Percentiles rank a stretch among this genome's conserved stretches.
phyloP scores from a whole-genome alignment of 805 yeast species.

The Hyphopichia homilentoma region DNA sequence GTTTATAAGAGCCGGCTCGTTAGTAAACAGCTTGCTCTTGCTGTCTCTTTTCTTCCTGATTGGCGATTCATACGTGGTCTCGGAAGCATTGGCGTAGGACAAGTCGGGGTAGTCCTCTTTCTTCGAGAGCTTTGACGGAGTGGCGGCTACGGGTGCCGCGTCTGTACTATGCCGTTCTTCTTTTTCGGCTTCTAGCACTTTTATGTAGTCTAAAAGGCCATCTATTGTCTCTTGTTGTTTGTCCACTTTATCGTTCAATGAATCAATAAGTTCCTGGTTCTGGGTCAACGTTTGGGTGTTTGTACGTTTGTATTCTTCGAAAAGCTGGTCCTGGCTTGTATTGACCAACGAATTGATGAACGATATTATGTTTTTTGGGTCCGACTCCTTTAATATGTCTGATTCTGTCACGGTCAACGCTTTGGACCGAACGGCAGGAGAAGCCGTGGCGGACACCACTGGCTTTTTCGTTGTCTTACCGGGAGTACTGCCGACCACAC shows the following conservation, averaged over 20 bases:
- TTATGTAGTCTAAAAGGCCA: slow-evolving; percentile 15
- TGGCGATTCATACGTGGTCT: slow-evolving; percentile 26
- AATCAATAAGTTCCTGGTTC: slow-evolving; percentile 19
- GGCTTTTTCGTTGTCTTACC: too few species aligned
- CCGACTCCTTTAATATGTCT: slow-evolving; percentile 25
- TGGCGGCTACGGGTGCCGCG: neutral
- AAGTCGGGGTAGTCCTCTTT: neutral
- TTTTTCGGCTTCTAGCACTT: slow-evolving; percentile 4
- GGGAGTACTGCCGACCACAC: too few species aligned
- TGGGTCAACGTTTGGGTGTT: slow-evolving; percentile 12
- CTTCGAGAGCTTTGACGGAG: slow-evolving; percentile 3
- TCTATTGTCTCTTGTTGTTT: slow-evolving; percentile 28
- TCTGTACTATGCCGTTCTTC: neutral
- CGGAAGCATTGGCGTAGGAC: neutral
- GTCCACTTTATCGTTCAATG: slow-evolving; percentile 19
- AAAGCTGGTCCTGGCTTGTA: slow-evolving; percentile 29
- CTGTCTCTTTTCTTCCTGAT: slow-evolving; percentile 21
- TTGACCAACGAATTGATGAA: slow-evolving; percentile 28
- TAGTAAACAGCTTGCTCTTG: neutral
- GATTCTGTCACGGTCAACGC: too few species aligned
- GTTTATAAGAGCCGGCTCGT: slow-evolving; percentile 11
- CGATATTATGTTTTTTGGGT: slow-evolving; percentile 22
- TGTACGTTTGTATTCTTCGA: slow-evolving; percentile 20
- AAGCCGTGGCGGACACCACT: too few species aligned
- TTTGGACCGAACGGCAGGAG: too few species aligned